Base-by-base conservation (phyloP, 441 rosid species). In the Populus hybrid region DNA sequence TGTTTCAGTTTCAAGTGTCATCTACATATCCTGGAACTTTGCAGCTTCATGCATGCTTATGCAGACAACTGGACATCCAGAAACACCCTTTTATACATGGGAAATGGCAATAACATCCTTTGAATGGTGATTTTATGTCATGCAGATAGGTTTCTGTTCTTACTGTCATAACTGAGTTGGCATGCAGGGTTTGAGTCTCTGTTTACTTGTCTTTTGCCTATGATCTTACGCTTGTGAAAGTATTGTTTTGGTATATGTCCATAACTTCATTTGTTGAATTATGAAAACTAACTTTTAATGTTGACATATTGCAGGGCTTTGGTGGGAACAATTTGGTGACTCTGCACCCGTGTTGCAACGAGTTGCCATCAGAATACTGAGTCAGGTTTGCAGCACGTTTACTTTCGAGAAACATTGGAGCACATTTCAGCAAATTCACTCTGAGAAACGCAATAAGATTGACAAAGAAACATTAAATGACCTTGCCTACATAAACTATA, bases 281-380 rank as follows among this genome's bases (percentile, higher is more conserved):
- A 35, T 64, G 71, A 36, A 12, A 75, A 50, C 71, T 73, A 14
- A 10, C 36, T 66, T 71, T 23, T 24, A 53, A 16, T 6, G 61
- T 53, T 7, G 56, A 26, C 71, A 31, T 18, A 63, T 68, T 85
- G 80, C 73, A 94, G 98, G 98, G 77, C 86, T 94, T 6, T 94
- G 95, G 98, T 94, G 98, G 98, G 98, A 94, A 78, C 98, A 92
- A 82, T 92, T 89, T 65, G 97, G 98, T 8, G 98, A 92, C 80
- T 87, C 95, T 64, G 97, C 98, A 9, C 98, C 97, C 0, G 91
- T 86, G 72, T 76, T 94, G 74, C 98, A 94, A 77, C 82, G 92
- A 31, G 92, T 92, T 64, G 95, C 98, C 14, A 90, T 92, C 68
- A 91, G 98, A 83, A 89, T 94, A 78, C 86, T 92, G 69, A 92